Conservation (phyloP, 208 protist species). For the Sergeia podlipaevii region DNA sequence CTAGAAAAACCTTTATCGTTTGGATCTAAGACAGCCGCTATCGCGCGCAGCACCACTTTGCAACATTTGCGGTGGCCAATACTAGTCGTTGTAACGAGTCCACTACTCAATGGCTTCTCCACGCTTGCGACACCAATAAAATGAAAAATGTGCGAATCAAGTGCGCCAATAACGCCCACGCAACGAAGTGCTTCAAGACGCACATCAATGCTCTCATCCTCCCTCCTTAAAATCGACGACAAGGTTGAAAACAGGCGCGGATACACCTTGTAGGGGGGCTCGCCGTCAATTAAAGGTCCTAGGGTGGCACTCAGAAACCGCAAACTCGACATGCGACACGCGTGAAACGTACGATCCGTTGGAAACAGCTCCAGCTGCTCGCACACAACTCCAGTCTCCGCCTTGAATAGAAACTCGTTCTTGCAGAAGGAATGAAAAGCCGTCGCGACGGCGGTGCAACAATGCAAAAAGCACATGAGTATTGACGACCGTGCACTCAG, state of each 20-base stretch:
- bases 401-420: constrained; percentile 30
- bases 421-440: constrained; percentile 61
- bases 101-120: no score
- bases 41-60: constrained; percentile 47
- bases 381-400: constrained; percentile 53
- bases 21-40: constrained; percentile 54
- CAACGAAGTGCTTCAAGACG: constrained; percentile 79
- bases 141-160: constrained; percentile 78
- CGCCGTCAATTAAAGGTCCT: constrained; percentile 49
- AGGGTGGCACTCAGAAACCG: constrained; percentile 70
- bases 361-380: constrained; percentile 62
- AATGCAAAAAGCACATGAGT: constrained; percentile 64
- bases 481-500: constrained; percentile 35
- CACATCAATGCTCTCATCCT: constrained; percentile 64
- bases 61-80: constrained; percentile 83
- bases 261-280: constrained; percentile 65
- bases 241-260: constrained; percentile 69
- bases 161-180: constrained; percentile 70
- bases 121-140: constrained; percentile 38
- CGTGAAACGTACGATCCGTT: constrained; percentile 41
- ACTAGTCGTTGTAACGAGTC: no score
- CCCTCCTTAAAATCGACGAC: constrained; percentile 49
- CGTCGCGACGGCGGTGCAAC: constrained; percentile 60
- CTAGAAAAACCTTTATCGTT: constrained; percentile 34
- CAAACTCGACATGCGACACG: constrained; percentile 60